These are phyloP conservation scores for Polyplosphaeria fusca DNA, from an alignment of 495 filamentous ascomycete species.

Conservation along the genomic window DNA sequence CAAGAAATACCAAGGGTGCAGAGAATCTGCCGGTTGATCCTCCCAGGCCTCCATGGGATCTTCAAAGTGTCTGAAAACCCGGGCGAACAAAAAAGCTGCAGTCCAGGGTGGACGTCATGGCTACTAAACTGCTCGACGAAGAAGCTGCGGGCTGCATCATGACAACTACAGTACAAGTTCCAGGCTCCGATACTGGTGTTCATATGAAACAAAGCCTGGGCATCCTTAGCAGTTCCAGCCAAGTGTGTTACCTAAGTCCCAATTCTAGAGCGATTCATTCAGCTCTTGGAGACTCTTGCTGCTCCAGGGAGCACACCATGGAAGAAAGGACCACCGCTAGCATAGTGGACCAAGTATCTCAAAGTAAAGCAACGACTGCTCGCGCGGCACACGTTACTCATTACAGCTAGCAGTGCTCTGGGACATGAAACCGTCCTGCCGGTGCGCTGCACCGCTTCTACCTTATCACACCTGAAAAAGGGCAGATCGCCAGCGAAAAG, in stretches of 20 bases:
- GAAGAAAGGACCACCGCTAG: background rate
- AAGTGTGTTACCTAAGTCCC: background rate
- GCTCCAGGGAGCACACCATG: background rate
- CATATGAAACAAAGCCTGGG: background rate
- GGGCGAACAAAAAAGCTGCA: too few relatives aligned
- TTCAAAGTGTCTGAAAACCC: too few relatives aligned
- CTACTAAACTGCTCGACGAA: too few relatives aligned
- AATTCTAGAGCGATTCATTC: background rate
- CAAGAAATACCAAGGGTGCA: too few relatives aligned
- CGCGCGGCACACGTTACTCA: background rate
- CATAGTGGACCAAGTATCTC: background rate
- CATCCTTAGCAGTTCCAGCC: background rate
- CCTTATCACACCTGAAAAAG: conserved; percentile 1
- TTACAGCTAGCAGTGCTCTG: background rate
- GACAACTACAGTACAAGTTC: too few relatives aligned
- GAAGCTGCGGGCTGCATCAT: too few relatives aligned
- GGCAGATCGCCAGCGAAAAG: background rate
- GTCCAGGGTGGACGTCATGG: too few relatives aligned
- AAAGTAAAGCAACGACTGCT: background rate
- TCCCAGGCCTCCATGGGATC: too few relatives aligned
- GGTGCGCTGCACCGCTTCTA: background rate
- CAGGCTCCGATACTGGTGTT: too few relatives aligned
- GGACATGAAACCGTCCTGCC: conserved; percentile 5
- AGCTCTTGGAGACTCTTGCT: background rate
- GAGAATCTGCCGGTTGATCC: too few relatives aligned